Conservation (phyloP, 2,329 filamentous ascomycete species). For the Alternaria solani region DNA sequence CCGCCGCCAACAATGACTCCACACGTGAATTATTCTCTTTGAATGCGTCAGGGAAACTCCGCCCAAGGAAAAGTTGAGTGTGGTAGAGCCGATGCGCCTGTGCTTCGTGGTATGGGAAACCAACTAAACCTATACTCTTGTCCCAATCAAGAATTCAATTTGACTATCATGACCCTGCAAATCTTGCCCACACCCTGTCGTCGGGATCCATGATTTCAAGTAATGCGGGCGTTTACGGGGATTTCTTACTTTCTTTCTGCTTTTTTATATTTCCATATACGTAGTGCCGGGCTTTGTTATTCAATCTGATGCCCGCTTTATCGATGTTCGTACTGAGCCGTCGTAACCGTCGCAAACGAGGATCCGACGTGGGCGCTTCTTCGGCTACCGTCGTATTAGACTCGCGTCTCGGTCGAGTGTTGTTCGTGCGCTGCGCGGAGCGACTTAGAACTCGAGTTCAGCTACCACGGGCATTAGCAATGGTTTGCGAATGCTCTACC, state of each 20-base stretch:
- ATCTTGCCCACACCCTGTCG: background rate
- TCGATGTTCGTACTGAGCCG: background rate
- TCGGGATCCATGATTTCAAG: background rate
- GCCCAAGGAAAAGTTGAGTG: background rate
- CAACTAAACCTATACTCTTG: conserved; percentile 1
- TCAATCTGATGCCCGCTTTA: conserved; percentile 9
- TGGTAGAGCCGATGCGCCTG: background rate
- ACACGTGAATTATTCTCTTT: background rate
- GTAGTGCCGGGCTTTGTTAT: background rate
- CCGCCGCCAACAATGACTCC: background rate
- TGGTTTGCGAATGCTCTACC: conserved; percentile 64
- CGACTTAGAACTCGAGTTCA: conserved; percentile 34
- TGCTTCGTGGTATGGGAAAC: background rate
- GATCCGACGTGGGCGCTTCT: background rate
- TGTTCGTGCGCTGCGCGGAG: conserved; percentile 18
- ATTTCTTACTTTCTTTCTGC: background rate
- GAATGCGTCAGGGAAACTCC: background rate
- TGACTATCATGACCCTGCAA: background rate
- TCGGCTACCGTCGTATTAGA: conserved; percentile 7
- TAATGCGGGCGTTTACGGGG: background rate
- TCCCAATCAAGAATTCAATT: background rate
- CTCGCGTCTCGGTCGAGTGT: conserved; percentile 11
- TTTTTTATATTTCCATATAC: background rate
- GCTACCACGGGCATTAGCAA: conserved; percentile 29
- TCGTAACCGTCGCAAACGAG: background rate